Evolutionary conservation across 495 filamentous ascomycete species (phyloP).

Genomic region (Extremus antarcticus): DNA sequence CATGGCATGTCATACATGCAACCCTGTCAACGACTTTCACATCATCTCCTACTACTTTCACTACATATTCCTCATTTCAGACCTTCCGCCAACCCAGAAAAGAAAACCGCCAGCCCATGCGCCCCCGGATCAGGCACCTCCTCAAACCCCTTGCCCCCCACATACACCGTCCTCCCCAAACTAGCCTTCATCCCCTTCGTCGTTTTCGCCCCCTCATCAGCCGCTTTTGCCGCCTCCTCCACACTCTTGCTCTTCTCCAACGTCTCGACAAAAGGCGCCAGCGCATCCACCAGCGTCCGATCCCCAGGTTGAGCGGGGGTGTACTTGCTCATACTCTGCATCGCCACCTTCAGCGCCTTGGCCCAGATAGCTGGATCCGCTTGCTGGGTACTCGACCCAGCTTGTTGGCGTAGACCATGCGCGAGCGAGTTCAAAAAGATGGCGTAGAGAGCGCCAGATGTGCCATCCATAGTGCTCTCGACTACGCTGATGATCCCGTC

Average conservation of each 20-base stretch:
- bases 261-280: slow-evolving; percentile 73
- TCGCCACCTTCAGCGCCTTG: slow-evolving; percentile 57
- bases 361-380: slow-evolving; percentile 57
- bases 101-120: slow-evolving; percentile 69
- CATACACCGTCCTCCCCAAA: slow-evolving; percentile 80
- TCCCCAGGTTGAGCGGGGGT: slow-evolving; percentile 86
- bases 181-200: slow-evolving; percentile 89
- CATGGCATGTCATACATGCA: no score
- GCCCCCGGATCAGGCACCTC: slow-evolving; percentile 89
- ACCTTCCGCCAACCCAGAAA: slow-evolving; percentile 61
- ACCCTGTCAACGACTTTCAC: no score
- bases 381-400: slow-evolving; percentile 31
- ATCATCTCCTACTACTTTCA: neutral
- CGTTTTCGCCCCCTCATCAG: slow-evolving; percentile 61
- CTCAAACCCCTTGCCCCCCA: slow-evolving; percentile 70
- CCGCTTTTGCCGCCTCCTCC: slow-evolving; percentile 60
- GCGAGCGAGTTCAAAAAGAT: slow-evolving; percentile 92
- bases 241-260: slow-evolving; percentile 53
- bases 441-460: slow-evolving; percentile 85
- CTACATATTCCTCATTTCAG: slow-evolving; percentile 18
- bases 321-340: slow-evolving; percentile 63
- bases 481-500: slow-evolving; percentile 68
- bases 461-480: slow-evolving; percentile 91
- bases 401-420: slow-evolving; percentile 55
- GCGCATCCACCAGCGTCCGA: slow-evolving; percentile 79